Conservation (phyloP, 192 early-diverging fungal genomes). For the Spizellomyces sp. region DNA sequence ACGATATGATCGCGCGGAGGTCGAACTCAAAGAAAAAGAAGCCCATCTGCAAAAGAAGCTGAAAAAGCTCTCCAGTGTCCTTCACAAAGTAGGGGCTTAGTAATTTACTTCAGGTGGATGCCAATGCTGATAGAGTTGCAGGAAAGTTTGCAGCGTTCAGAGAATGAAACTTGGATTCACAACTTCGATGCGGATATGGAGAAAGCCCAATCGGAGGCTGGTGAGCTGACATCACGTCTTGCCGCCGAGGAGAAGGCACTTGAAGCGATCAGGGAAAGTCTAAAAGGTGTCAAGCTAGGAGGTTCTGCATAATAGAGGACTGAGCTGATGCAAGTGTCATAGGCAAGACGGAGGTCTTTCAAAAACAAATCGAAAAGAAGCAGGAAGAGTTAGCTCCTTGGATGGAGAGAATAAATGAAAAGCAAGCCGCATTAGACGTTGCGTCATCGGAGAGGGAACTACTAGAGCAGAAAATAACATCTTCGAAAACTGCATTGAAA, state of each 20-base stretch:
- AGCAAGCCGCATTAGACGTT: conserved; percentile 76
- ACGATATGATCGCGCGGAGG: conserved; percentile 61
- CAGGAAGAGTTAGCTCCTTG: conserved; percentile 86
- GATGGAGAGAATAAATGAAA: conserved; percentile 78
- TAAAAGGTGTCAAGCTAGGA: conserved; percentile 56
- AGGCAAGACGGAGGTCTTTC: conserved; percentile 85
- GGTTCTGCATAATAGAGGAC: not conserved
- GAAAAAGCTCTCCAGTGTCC: conserved; percentile 72
- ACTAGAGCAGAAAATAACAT: conserved; percentile 58
- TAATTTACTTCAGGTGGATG: too few relatives aligned
- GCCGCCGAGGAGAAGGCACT: conserved; percentile 68
- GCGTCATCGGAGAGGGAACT: conserved; percentile 80
- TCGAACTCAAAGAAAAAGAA: conserved; percentile 83
- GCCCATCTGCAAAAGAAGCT: conserved; percentile 78
- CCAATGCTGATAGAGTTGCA: not conserved
- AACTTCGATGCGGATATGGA: conserved; percentile 69
- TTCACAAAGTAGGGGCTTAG: conserved; percentile 56
- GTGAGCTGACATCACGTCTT: conserved; percentile 64
- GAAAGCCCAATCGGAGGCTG: conserved; percentile 60
- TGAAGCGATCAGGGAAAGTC: conserved; percentile 74
- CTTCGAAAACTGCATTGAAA: conserved; percentile 20
- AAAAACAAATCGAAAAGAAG: conserved; percentile 78
- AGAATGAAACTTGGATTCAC: conserved; percentile 66
- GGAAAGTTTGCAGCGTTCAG: conserved; percentile 57
- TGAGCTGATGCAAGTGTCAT: not conserved